Evolutionary conservation across 129 eudicot genomes (phyloP), one percentile per base, ranked within the genome.

Genomic region (Ambrosia artemisiifolia): DNA sequence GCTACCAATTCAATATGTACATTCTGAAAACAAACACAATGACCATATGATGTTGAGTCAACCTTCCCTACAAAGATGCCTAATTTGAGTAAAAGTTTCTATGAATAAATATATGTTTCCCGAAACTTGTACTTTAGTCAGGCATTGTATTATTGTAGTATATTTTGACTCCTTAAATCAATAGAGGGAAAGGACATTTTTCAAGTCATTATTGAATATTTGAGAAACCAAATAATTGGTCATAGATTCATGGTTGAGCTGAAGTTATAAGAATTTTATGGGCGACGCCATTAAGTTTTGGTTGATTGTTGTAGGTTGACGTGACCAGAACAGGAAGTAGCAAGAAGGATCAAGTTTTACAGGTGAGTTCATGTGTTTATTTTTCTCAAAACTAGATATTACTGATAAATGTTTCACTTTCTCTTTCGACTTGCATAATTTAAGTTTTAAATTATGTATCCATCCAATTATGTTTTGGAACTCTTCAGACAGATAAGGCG

Each of bases 401-500:
- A 55, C 47, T 34, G 50, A 18, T 32, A 2, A 11, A 44, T 11
- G 61, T 49, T 48, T 47, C 14, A 32, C 2, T 44, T 49, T 44
- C 42, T 18, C 44, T 10, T 42, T 64, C 10, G 19, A 53, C 33
- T 32, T 54, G 24, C 18, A 11, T 28, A 10, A 14, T 12, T 1
- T 19, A 2, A 11, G 13, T 53, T 24, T 55, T 51, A 1, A 24
- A 3, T n/a, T 30, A 12, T 5, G 16, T 13, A 18, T 50, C 44
- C 18, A 30, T 62, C 16, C 43, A 49, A 34, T 40, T 2, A 34
- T 47, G 48, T 67, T 60, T 7, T 7, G 6, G 20, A 10, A 69
- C 40, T 30, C 35, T 74, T 28, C 80, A 94, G 96, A 65, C 67
- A 68, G 91, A 84, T 78, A 81, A 78, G 75, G 69, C 42, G 18